phyloP scores from a whole-genome alignment of 23 red algal genomes.

The Gracilaria caudata region DNA sequence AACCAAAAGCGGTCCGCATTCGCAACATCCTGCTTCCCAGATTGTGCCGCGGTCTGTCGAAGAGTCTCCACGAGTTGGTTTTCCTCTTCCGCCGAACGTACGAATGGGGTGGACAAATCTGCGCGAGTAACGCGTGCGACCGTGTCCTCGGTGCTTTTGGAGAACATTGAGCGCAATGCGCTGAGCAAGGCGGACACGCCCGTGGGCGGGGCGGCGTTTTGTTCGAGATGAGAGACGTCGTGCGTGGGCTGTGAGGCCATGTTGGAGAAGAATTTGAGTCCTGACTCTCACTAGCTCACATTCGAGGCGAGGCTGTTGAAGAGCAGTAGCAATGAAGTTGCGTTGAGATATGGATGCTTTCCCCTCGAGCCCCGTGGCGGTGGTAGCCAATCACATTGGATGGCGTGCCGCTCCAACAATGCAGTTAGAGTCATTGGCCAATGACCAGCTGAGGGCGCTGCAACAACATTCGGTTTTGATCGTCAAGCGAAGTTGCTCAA shows the following conservation, averaged over 20 bases:
- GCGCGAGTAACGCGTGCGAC: slow-evolving; percentile 8
- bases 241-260: neutral
- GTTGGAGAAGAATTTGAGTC: neutral
- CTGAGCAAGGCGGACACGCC: neutral
- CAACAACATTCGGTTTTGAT: too few species aligned
- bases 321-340: too few species aligned
- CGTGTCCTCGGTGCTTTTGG: neutral
- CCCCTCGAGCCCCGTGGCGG: too few species aligned
- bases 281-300: neutral
- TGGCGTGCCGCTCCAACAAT: neutral
- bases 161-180: neutral
- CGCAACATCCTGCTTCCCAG: slow-evolving; percentile 10
- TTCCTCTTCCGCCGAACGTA: slow-evolving; percentile 15
- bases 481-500: too few species aligned
- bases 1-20: slow-evolving; percentile 43
- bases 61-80: neutral
- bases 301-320: too few species aligned
- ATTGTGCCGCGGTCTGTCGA: slow-evolving; percentile 4
- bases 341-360: too few species aligned
- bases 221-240: neutral
- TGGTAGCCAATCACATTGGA: neutral
- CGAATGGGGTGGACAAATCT: slow-evolving; percentile 45
- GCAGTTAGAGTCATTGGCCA: too few species aligned
- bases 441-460: too few species aligned
- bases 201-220: slow-evolving; percentile 6